Evolutionary conservation across 1,139 yeast species (phyloP).

Genomic region (Scheffersomyces lignicola): DNA sequence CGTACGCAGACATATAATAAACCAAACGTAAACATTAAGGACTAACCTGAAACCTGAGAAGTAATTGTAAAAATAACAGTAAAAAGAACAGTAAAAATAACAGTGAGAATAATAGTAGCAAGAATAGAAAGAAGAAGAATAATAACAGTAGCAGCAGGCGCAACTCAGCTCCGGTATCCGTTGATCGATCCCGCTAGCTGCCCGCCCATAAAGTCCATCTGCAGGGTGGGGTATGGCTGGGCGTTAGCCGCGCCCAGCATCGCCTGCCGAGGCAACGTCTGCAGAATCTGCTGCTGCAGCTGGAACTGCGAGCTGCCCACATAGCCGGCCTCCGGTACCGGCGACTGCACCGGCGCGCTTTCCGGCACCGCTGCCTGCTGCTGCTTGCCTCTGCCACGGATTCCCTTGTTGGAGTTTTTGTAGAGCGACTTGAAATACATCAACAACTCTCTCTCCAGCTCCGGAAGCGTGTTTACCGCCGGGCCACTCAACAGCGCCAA

Average conservation of each 20-base stretch:
- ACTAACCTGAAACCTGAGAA: too few species aligned
- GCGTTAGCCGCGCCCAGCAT: neutral
- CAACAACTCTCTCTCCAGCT: slow-evolving; percentile 65
- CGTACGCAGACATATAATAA: too few species aligned
- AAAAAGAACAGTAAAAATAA: too few species aligned
- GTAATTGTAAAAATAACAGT: too few species aligned
- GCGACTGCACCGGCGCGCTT: too few species aligned
- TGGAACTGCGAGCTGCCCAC: too few species aligned
- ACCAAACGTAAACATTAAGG: too few species aligned
- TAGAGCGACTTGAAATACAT: slow-evolving; percentile 78
- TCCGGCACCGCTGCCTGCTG: neutral
- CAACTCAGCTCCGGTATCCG: neutral
- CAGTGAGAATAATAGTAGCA: neutral
- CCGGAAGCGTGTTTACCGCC: slow-evolving; percentile 52
- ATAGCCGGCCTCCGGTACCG: too few species aligned
- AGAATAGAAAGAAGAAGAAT: neutral
- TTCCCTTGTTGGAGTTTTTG: slow-evolving; percentile 87
- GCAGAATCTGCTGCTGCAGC: slow-evolving; percentile 4
- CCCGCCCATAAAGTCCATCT: slow-evolving; percentile 1
- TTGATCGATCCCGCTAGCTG: slow-evolving; percentile 1
- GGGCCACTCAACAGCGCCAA: slow-evolving; percentile 56
- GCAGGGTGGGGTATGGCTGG: neutral
- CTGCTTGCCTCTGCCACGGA: slow-evolving; percentile 78
- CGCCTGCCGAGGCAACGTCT: slow-evolving; percentile 3
- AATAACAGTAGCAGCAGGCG: neutral